Evolutionary conservation across 176 grass and related monocot genomes (phyloP), one percentile per base, ranked within the genome.

Genomic region (Juncus inflexus): DNA sequence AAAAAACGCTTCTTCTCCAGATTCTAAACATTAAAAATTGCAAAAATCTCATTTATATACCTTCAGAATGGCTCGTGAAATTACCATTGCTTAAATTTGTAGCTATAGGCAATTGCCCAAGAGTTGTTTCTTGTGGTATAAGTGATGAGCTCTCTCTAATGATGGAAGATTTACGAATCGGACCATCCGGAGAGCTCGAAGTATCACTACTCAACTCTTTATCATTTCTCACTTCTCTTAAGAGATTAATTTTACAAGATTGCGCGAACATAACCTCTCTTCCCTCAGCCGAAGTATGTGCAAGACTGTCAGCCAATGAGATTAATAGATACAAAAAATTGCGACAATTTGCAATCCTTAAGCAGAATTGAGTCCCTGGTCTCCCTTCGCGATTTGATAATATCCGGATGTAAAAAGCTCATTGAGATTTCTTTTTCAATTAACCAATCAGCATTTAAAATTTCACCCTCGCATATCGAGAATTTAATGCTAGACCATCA

Each of bases 21-120:
- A 66, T 77, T 42, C 37, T 86, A 50, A 78, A 4, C 3, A 78
- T 86, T 65, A 43, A 52, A 76, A 50, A 82, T 57, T 86, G 83
- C 60, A 42, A 0, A 56, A 57, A 62, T 10, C 43, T 86, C 10
- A 57, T 52, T 37, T 42, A 14, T 10, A 61, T 82, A 37, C 69
- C 79, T 3, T 38, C 65, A 42, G 74, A 81, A 50, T 79, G 49
- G 53, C 69, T 86, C 16, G 11, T 50, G 61, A 74, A 70, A 62
- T 8, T 69, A 16, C 37, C 35, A 12, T 52, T 12, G 42, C 73
- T 82, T 6, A 36, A 82, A 40, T 28, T 11, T 50, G 42, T 86
- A 41, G 42, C 66, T 14, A 60, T 86, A 52, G 35, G 50, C 3
- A 58, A 70, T 0, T 86, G 74, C 63, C 68, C 55, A 52, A 67